A percentile compares a stretch with the other conserved stretches of the same genome.
Evolutionary conservation across 2,329 filamentous ascomycete species (phyloP).

Genomic region (Teratosphaeria nubilosa): DNA sequence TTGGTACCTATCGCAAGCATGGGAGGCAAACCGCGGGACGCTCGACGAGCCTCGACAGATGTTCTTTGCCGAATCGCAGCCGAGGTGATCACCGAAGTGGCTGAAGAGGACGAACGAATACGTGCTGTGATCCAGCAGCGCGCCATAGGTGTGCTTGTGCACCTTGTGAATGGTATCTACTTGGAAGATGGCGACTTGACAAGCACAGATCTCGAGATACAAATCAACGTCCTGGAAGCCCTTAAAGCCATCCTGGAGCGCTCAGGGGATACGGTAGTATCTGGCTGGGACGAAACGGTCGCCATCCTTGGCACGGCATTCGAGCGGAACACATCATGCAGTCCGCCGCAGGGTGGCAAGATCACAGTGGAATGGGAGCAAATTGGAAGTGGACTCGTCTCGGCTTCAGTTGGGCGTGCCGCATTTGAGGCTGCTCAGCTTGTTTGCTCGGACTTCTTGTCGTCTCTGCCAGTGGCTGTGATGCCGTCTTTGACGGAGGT

Average conservation of each 20-base stretch:
- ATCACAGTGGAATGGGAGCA: constrained; percentile 19
- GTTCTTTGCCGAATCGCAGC: constrained; percentile 40
- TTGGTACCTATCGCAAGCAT: constrained; percentile 40
- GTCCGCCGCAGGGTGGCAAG: constrained; percentile 6
- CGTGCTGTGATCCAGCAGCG: constrained; percentile 21
- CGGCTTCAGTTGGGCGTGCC: constrained; percentile 67
- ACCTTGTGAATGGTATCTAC: constrained; percentile 33
- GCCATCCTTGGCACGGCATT: constrained; percentile 79
- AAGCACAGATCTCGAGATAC: constrained; percentile 42
- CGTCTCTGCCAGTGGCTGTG: constrained; percentile 56
- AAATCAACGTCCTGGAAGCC: constrained; percentile 60
- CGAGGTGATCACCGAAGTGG: constrained; percentile 43
- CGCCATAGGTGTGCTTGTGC: constrained; percentile 29
- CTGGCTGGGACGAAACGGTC: constrained; percentile 79
- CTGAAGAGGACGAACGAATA: constrained; percentile 33
- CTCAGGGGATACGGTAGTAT: constrained; percentile 71
- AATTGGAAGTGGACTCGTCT: constrained; percentile 35
- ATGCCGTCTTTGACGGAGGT: constrained; percentile 78
- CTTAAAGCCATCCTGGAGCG: constrained; percentile 68
- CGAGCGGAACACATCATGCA: constrained; percentile 24
- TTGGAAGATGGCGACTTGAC: constrained; percentile 18
- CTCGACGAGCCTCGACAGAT: constrained; percentile 40
- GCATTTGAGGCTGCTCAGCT: constrained; percentile 86
- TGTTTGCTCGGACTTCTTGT: constrained; percentile 87
- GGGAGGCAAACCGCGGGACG: constrained; percentile 29